These are phyloP conservation scores for Scleroderma citrinum DNA, from an alignment of 768 basidiomycete species.

Conservation along the genomic window DNA sequence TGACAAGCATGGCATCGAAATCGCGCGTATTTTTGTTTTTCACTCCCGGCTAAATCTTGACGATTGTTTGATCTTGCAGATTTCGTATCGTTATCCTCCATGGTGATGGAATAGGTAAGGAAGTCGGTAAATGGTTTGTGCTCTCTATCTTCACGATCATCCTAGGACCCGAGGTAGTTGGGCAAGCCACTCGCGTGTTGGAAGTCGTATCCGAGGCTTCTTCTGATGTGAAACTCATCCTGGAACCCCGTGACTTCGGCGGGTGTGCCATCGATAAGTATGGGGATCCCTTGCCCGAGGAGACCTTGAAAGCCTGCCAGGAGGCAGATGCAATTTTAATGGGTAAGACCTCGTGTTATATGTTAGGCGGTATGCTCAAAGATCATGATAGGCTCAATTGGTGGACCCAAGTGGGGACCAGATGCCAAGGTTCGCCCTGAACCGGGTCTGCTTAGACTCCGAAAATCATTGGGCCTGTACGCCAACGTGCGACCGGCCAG, in stretches of 20 bases:
- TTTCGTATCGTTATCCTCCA: constrained; percentile 85
- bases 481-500: constrained; percentile 97
- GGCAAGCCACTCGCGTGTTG: constrained; percentile 80
- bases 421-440: constrained; percentile 86
- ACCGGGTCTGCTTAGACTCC: constrained; percentile 78
- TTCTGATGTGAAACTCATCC: constrained; percentile 60
- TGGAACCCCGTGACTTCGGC: constrained; percentile 79
- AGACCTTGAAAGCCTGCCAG: constrained; percentile 84
- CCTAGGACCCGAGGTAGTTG: constrained; percentile 85
- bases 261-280: constrained; percentile 87
- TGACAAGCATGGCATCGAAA: constrained; percentile 35
- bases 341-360: constrained; percentile 48
- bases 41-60: constrained; percentile 7
- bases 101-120: constrained; percentile 94
- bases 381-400: constrained; percentile 75
- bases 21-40: constrained; percentile 28
- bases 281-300: constrained; percentile 79
- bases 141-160: background rate
- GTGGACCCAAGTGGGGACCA: constrained; percentile 99
- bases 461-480: constrained; percentile 92
- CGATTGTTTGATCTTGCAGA: constrained; percentile 35
- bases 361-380: constrained; percentile 4
- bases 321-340: constrained; percentile 94
- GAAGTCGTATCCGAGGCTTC: constrained; percentile 60
- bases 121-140: background rate